A percentile compares a stretch with the other conserved stretches of the same genome.
Conservation (phyloP, 768 basidiomycete species). For the Leccinum longicurvipes region DNA sequence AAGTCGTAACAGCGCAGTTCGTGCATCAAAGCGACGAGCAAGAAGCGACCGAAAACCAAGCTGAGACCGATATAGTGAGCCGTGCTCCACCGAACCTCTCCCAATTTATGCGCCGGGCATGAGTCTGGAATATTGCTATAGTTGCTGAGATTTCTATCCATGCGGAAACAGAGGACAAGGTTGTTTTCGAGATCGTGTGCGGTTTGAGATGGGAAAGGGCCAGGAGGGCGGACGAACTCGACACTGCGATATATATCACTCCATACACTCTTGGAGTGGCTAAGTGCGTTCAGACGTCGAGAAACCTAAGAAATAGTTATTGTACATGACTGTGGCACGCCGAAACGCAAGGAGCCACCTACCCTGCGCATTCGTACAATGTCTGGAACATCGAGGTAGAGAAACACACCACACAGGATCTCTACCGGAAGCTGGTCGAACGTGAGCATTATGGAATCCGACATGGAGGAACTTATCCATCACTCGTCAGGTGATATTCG, state of each 20-base stretch:
- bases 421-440: slow-evolving; percentile 15
- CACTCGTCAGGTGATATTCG: no score
- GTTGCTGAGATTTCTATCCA: not conserved
- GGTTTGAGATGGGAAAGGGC: slow-evolving; percentile 13
- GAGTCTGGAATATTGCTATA: no score
- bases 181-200: slow-evolving; percentile 11
- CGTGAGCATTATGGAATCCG: not conserved
- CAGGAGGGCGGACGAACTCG: slow-evolving; percentile 13
- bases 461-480: no score
- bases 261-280: slow-evolving; percentile 13
- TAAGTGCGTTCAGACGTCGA: slow-evolving; percentile 4
- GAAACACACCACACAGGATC: slow-evolving; percentile 3
- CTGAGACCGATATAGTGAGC: no score
- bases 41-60: slow-evolving; percentile 6
- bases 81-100: no score
- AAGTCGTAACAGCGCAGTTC: slow-evolving; percentile 15
- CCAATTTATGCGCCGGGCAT: no score
- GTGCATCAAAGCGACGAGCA: slow-evolving; percentile 10
- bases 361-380: slow-evolving; percentile 17
- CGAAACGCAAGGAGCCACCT: not conserved
- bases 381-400: slow-evolving; percentile 15
- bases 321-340: not conserved
- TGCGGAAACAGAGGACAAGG: slow-evolving; percentile 10
- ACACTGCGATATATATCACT: slow-evolving; percentile 9
- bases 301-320: slow-evolving; percentile 5